Conservation (phyloP, 345 rosid genomes). For the Noccaea caerulescens region DNA sequence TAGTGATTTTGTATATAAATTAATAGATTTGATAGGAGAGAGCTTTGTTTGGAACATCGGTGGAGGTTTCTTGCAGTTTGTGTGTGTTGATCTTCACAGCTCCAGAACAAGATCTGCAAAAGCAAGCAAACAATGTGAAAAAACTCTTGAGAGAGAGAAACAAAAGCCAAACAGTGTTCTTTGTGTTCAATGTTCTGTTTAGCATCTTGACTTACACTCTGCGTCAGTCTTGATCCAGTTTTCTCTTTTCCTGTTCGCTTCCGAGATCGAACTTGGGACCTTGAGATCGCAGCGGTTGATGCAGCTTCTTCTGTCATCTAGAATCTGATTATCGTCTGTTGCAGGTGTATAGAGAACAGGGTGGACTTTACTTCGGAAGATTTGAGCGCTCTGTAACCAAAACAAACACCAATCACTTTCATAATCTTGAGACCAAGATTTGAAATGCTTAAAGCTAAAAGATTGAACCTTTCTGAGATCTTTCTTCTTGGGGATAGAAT, state of each 20-base stretch:
- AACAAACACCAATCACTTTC: slow-evolving; percentile 23
- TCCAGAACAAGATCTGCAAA: slow-evolving; percentile 42
- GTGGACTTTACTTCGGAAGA: slow-evolving; percentile 39
- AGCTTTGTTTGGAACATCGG: slow-evolving; percentile 7
- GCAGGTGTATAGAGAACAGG: slow-evolving; percentile 35
- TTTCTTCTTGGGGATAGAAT: slow-evolving; percentile 32
- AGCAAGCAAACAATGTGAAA: slow-evolving; percentile 10
- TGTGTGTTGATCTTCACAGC: slow-evolving; percentile 30
- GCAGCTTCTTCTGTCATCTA: slow-evolving; percentile 16
- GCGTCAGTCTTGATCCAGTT: slow-evolving; percentile 45
- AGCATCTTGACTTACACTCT: slow-evolving; percentile 40
- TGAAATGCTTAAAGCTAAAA: not conserved
- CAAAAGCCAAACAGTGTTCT: not conserved
- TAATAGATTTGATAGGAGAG: slow-evolving; percentile 11
- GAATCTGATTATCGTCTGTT: slow-evolving; percentile 1
- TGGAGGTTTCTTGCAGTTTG: slow-evolving; percentile 14
- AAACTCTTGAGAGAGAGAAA: not conserved
- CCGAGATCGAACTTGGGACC: not conserved
- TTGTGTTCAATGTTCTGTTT: not conserved
- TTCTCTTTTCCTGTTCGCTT: slow-evolving; percentile 13
- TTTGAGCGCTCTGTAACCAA: slow-evolving; percentile 34
- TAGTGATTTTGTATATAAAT: not conserved
- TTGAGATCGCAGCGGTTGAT: slow-evolving; percentile 15
- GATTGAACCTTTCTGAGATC: slow-evolving; percentile 36
- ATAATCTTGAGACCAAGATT: slow-evolving; percentile 13